These are phyloP conservation scores for Kurtzmaniella natalensis DNA, from an alignment of 1,139 yeast species.

Conservation along the genomic window DNA sequence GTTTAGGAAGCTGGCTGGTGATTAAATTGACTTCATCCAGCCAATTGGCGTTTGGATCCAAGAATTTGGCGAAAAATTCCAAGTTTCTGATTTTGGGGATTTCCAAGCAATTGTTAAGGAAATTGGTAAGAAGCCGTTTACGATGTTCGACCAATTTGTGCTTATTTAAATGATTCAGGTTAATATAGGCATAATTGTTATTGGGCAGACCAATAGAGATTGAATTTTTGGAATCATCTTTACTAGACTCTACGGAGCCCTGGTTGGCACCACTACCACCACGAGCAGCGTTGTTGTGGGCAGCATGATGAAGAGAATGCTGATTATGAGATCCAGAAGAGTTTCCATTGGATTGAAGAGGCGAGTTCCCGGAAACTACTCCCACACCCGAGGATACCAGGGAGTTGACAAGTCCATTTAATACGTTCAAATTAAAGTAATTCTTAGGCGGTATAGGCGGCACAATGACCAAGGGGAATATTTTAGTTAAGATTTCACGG, in stretches of 20 bases:
- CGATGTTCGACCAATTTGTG: conserved; percentile 52
- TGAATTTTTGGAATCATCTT: conserved; percentile 1
- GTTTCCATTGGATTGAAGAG: conserved; percentile 6
- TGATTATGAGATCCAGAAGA: not conserved
- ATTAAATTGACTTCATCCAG: conserved; percentile 43
- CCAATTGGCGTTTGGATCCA: conserved; percentile 87
- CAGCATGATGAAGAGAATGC: conserved; percentile 1
- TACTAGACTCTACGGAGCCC: not conserved
- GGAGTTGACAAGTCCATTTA: conserved; percentile 28
- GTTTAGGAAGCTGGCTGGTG: conserved; percentile 37
- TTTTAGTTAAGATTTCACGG: conserved; percentile 60
- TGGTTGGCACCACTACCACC: conserved; percentile 5
- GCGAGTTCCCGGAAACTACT: conserved; percentile 6
- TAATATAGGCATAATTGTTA: conserved; percentile 29
- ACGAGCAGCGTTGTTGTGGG: conserved; percentile 6
- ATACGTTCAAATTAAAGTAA: conserved; percentile 32
- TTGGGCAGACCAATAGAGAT: conserved; percentile 4
- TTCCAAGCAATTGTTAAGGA: conserved; percentile 69
- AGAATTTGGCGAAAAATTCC: conserved; percentile 66
- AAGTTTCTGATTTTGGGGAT: conserved; percentile 54
- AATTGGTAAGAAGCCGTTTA: conserved; percentile 71
- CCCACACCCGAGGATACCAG: conserved; percentile 8
- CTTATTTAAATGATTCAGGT: conserved; percentile 40
- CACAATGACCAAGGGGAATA: conserved; percentile 77
- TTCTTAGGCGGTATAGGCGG: conserved; percentile 98